A percentile compares a stretch with the other conserved stretches of the same genome.
Evolutionary conservation across 192 early-diverging fungal species (phyloP).

Genomic region (Coemansia sp.): DNA sequence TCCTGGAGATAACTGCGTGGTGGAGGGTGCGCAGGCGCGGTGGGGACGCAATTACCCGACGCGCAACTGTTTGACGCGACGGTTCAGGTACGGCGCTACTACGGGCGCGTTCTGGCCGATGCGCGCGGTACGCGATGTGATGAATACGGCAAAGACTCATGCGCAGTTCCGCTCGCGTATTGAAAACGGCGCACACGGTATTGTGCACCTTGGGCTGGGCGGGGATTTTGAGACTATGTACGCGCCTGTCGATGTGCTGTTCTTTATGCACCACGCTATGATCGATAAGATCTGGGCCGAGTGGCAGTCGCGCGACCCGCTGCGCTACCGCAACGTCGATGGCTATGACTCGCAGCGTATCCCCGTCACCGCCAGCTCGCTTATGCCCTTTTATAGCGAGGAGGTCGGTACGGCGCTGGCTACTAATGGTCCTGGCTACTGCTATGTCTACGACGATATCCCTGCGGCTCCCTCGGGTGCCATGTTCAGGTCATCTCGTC

Average conservation of each 20-base stretch:
- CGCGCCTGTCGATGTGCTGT: constrained; percentile 60
- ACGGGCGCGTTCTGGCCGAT: constrained; percentile 53
- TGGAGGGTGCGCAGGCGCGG: constrained; percentile 56
- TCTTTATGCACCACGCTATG: constrained; percentile 70
- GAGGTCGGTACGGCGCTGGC: constrained; percentile 35
- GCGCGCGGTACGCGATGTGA: constrained; percentile 49
- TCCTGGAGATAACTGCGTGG: constrained; percentile 52
- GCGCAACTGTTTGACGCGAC: constrained; percentile 50
- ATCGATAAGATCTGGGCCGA: constrained; percentile 64
- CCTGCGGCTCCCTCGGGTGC: constrained; percentile 28
- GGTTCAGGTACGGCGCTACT: constrained; percentile 40
- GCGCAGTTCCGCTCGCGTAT: constrained; percentile 57
- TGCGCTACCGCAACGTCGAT: constrained; percentile 33
- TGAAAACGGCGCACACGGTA: constrained; percentile 57
- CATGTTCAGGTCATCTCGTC: constrained; percentile 15
- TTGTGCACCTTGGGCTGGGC: constrained; percentile 55
- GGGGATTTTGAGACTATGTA: constrained; percentile 60
- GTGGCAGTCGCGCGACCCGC: constrained; percentile 57
- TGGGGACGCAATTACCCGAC: constrained; percentile 56
- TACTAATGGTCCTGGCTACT: constrained; percentile 48
- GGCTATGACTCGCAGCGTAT: constrained; percentile 38
- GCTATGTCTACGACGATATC: constrained; percentile 55
- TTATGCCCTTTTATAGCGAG: constrained; percentile 53
- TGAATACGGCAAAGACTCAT: constrained; percentile 38
- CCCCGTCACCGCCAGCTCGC: constrained; percentile 30